Evolutionary conservation across 1,139 yeast genomes (phyloP).

Genomic region (Meyerozyma sp.): DNA sequence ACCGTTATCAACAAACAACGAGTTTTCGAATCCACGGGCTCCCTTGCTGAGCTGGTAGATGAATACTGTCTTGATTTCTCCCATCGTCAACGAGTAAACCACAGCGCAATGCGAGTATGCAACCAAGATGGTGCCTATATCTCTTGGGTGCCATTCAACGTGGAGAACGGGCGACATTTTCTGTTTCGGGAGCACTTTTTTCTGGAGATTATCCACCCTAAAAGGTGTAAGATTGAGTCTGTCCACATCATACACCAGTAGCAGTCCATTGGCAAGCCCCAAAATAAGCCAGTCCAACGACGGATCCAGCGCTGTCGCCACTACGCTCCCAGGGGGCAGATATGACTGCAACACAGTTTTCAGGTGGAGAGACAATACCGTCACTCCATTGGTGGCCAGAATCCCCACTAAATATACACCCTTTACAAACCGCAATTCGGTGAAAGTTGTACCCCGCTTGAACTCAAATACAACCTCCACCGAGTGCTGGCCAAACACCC

Average conservation of each 20-base stretch:
- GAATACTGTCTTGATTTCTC: slow-evolving; percentile 50
- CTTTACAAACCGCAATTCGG: slow-evolving; percentile 59
- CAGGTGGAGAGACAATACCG: slow-evolving; percentile 65
- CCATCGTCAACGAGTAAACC: slow-evolving; percentile 60
- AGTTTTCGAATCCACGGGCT: slow-evolving; percentile 27
- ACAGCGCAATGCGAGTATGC: slow-evolving; percentile 70
- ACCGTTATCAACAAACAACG: slow-evolving; percentile 30
- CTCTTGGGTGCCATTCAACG: slow-evolving; percentile 83
- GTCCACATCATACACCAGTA: slow-evolving; percentile 79
- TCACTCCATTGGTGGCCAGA: slow-evolving; percentile 45
- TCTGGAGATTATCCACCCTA: slow-evolving; percentile 70
- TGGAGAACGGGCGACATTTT: slow-evolving; percentile 57
- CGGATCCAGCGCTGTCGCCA: slow-evolving; percentile 73
- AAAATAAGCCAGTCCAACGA: slow-evolving; percentile 80
- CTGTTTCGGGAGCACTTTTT: slow-evolving; percentile 43
- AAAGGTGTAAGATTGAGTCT: slow-evolving; percentile 63
- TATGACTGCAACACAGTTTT: slow-evolving; percentile 52
- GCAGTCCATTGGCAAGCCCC: slow-evolving; percentile 74
- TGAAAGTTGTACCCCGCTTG: slow-evolving; percentile 47
- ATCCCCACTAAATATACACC: slow-evolving; percentile 76
- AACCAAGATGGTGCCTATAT: slow-evolving; percentile 70
- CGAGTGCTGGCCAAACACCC: slow-evolving; percentile 79
- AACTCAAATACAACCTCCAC: slow-evolving; percentile 68
- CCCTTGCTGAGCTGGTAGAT: slow-evolving; percentile 46
- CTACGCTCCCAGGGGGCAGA: slow-evolving; percentile 60